phyloP scores from a whole-genome alignment of 2,329 filamentous ascomycete genomes.

The Clathrospora elynae region DNA sequence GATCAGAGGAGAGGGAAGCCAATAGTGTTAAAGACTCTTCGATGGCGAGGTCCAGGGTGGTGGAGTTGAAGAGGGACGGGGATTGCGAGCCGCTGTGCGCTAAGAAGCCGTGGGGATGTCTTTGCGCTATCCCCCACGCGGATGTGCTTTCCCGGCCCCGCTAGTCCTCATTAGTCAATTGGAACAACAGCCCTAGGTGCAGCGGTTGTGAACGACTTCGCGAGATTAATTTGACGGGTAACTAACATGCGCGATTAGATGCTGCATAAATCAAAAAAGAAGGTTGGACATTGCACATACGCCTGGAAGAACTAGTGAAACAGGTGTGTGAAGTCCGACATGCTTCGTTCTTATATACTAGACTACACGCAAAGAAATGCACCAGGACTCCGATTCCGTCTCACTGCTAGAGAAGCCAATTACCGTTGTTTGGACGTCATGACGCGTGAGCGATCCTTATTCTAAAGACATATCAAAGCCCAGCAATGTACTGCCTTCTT shows the following conservation, averaged over 20 bases:
- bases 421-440: constrained; percentile 18
- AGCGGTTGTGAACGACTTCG: neutral
- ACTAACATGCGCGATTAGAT: no score
- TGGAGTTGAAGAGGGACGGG: neutral
- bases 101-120: neutral
- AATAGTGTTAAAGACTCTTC: no score
- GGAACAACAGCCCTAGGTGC: neutral
- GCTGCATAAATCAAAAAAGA: constrained; percentile 2
- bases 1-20: no score
- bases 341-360: constrained; percentile 12
- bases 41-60: neutral
- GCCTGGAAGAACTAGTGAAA: constrained; percentile 2
- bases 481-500: neutral
- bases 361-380: constrained; percentile 15
- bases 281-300: neutral
- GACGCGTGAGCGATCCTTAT: constrained; percentile 36
- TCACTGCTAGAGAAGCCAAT: constrained; percentile 16
- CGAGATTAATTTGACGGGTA: no score
- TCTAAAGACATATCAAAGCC: constrained; percentile 23
- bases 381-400: constrained; percentile 24
- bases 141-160: neutral
- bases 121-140: constrained; percentile 15
- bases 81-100: constrained; percentile 12
- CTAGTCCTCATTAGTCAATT: constrained; percentile 6
- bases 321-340: constrained; percentile 14